Conservation (phyloP, 2,329 filamentous ascomycete species). For the Fusarium xyrophilum region DNA sequence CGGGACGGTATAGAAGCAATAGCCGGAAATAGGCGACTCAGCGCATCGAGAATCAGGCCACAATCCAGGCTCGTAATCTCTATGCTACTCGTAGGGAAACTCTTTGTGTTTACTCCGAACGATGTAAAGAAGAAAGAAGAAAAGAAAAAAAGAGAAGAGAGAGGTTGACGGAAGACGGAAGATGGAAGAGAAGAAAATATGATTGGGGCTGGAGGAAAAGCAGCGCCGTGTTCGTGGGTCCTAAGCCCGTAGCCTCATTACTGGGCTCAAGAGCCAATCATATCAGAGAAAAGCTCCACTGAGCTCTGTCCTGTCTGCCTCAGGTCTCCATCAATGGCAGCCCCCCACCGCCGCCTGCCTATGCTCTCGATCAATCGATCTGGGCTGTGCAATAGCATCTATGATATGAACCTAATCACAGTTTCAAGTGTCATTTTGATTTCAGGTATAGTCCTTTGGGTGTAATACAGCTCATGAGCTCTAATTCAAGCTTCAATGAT, state of each 20-base stretch:
- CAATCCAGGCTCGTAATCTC: conserved; percentile 37
- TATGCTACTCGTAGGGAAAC: conserved; percentile 10
- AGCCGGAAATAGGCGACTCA: conserved; percentile 37
- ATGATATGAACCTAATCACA: neutral
- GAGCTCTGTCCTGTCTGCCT: conserved; percentile 30
- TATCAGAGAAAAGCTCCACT: neutral
- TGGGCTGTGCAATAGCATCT: conserved; percentile 2
- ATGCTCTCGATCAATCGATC: conserved; percentile 8
- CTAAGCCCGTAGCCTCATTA: conserved; percentile 17
- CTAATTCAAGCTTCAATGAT: neutral
- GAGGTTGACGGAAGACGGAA: conserved; percentile 33
- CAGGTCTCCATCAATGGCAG: conserved; percentile 20
- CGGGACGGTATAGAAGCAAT: conserved; percentile 10
- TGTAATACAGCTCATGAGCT: neutral
- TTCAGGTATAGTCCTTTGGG: neutral
- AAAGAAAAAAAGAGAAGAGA: conserved; percentile 18
- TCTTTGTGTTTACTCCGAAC: conserved; percentile 10
- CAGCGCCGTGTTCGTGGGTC: conserved; percentile 35
- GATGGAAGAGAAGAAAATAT: conserved; percentile 36
- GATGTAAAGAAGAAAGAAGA: conserved; percentile 22
- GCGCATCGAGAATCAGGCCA: conserved; percentile 33
- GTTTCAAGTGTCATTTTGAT: neutral
- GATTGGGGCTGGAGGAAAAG: conserved; percentile 41
- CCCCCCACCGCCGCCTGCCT: too few species aligned
- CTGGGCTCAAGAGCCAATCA: conserved; percentile 34